Base-by-base conservation (phyloP, 768 basidiomycete species). In the Coprinopsis marcescibilis region DNA sequence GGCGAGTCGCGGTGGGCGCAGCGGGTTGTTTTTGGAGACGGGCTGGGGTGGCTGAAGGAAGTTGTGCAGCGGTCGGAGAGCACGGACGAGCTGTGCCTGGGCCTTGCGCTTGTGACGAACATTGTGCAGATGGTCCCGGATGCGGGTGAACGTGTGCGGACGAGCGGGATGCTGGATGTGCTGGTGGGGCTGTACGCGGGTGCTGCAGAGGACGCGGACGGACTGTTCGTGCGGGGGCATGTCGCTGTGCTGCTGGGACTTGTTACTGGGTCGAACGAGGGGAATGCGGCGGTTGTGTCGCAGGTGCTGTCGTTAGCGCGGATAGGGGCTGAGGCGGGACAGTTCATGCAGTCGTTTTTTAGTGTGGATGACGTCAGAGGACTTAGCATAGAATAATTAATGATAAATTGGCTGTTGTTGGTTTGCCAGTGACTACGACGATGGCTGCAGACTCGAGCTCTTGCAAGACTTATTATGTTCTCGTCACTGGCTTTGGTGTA, bases 51-150 rank as follows among this genome's bases (percentile, higher is more conserved):
- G 19, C 23, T 36, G 35, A 4, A 40, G 20, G 21, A 40, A 24
- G 7, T 10, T 20, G 38, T 11, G 17, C 20, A 19, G 17, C 40
- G 25, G 32, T 43, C 32, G 48, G 34, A 35, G 37, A 32, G 30
- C 3, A 67, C 86, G n/a, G 89, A 91, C 57, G 70, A 75, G 26
- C 66, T 89, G 3, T 90, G 87, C 60, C 79, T 91, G 21, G 75
- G 81, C 4, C 72, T 91, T 4, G 89, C 82, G 1, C 65, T 90
- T 8, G 65, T 90, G 32, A 87, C 86, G 43, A 90, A 89, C 60
- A 66, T 90, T 34, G 78, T 87, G 0, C 84, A 89, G 56, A 67
- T 66, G 4, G 65, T 72, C n/a, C 69, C 72, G 0, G 66, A 62
- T n/a, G 71, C 73, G 8, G 77, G 76, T 35, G 60, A 69, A 29